Evolutionary conservation across 345 rosid species (phyloP).

Genomic region (Moricandia arvensis): DNA sequence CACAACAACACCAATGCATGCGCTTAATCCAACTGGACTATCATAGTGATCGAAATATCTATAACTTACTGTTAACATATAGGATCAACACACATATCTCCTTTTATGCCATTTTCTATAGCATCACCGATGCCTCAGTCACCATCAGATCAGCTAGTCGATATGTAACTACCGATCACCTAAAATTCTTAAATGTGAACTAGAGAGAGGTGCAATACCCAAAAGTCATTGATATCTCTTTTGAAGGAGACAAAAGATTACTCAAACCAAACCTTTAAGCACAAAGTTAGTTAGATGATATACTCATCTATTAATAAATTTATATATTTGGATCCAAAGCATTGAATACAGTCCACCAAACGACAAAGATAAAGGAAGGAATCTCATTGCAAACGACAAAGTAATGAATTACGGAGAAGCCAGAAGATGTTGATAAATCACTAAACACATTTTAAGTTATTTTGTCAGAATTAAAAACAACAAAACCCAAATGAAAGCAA

Average conservation of each 20-base stretch:
- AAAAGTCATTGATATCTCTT: conserved; percentile 9
- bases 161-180: not conserved
- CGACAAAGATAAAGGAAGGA: conserved; percentile 31
- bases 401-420: conserved; percentile 24
- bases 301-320: not conserved
- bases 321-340: conserved; percentile 27
- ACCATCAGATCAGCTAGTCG: not conserved
- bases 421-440: no score
- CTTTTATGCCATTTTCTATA: no score
- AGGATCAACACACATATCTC: not conserved
- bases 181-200: not conserved
- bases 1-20: no score
- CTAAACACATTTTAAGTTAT: conserved; percentile 23
- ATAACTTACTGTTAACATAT: not conserved
- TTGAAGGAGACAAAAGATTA: conserved; percentile 14
- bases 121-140: no score
- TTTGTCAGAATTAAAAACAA: conserved; percentile 33
- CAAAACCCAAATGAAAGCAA: conserved; percentile 24
- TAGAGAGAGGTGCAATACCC: not conserved
- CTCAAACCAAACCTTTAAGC: not conserved
- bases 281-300: conserved; percentile 7
- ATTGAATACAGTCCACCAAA: conserved; percentile 33
- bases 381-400: conserved; percentile 32
- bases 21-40: no score
- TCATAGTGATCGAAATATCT: no score